Base-by-base conservation (phyloP, 257 asterid species). In the Jacaranda mimosifolia region DNA sequence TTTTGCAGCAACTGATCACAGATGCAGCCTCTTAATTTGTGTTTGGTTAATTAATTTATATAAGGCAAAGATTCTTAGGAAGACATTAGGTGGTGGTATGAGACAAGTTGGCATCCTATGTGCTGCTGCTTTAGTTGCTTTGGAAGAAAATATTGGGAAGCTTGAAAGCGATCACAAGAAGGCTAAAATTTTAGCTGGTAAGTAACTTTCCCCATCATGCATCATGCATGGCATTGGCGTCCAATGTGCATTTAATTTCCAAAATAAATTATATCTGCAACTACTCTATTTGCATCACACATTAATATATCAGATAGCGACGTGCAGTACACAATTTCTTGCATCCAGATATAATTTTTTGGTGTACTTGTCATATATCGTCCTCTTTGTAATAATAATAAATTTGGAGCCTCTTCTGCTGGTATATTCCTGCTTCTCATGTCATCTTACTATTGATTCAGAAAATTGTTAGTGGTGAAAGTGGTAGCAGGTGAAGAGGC, bases 1-100 rank as follows among this genome's bases (percentile, higher is more conserved):
- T 26, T 26, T 26, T 26, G 48, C 13, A 38, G 40, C 42, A 75
- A 81, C 64, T 77, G 73, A 70, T 17, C 26, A 26, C 32, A 26
- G 32, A 2, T 26, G 18, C 58, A 51, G 73, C 60, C 63, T 60
- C 53, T 2, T 26, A 26, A 63, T 76, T 70, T 73, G 36, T 32
- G n/a, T 36, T 70, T 81, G 40, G 79, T 46, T 5, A 18, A 40
- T 74, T 51, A 6, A 1, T 26, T 26, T 26, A 26, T 26, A 26
- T 26, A 63, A 96, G 99, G 98, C 98, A 17, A 96, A 77, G 88
- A 85, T 89, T 78, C 91, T 93, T 68, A 80, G 99, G 89, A 96
- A 96, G 91, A 93, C 99, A 68, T 81, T 96, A 77, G 99, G 98
- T 4, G 99, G 99, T 46, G 98, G 89, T 58, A 96, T 93, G 97